Base-by-base conservation (phyloP, 179 eudicot genomes). In the Beta macrorhiza region DNA sequence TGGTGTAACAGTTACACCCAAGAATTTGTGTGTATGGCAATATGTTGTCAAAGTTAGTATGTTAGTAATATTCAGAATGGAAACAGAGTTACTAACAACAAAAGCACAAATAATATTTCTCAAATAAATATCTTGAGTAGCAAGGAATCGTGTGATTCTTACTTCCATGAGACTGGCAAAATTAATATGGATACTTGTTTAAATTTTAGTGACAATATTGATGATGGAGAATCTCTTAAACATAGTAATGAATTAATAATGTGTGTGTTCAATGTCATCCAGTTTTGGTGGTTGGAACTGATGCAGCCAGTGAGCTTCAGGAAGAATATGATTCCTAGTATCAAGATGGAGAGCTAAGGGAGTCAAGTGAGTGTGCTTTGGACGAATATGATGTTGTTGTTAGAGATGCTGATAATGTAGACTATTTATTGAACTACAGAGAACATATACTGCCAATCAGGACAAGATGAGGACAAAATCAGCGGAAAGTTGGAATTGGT, bases 301-400 rank as follows among this genome's bases (percentile, higher is more conserved):
- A 80, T 70, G 67, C 79, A 25, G 62, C 25, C 16, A 49, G 61
- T 80, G 76, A 73, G 82, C 75, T 37, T 15, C 84, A 44, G 52
- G 85, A 78, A 72, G 89, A 55, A 72, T 77, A 74, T 84, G 89
- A 79, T 67, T 84, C 85, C 19, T 87, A 86, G 61, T 86, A 84
- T 84, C 87, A 86, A 82, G 89, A 86, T 74, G 89, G 89, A 65
- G 89, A 86, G 76, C 80, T 86, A 17, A 76, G 86, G 71, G 88
- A 86, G 78, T 70, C 86, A 9, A 75, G 67, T 75, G 84, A 61
- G 75, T 80, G 11, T 79, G 74, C 72, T 58, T 84, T 81, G 83
- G 85, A 81, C 57, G 85, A 80, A 77, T 81, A 32, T 81, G 84
- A 75, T 49, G 80, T 55, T 62, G 25, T 62, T 45, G 81, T 83